phyloP scores from a whole-genome alignment of 1,284 basidiomycete genomes.

The Pseudozyma sp. region DNA sequence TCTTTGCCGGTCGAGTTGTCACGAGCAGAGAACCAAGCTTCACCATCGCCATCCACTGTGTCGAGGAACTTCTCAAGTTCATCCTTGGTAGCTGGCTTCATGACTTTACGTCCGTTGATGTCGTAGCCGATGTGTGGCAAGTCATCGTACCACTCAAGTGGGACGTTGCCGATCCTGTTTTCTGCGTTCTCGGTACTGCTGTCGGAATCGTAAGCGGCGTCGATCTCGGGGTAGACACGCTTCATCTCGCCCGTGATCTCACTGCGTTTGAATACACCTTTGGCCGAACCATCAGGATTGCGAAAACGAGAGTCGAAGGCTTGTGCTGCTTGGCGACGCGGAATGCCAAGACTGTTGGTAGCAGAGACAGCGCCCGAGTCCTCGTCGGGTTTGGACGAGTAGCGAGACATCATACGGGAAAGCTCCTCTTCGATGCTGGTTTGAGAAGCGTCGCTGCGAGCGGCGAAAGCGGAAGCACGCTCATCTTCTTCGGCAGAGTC shows the following conservation, averaged over 20 bases:
- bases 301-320: slow-evolving; percentile 77
- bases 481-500: slow-evolving; percentile 60
- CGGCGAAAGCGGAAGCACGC: slow-evolving; percentile 44
- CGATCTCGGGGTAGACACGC: slow-evolving; percentile 89
- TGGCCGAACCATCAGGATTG: slow-evolving; percentile 68
- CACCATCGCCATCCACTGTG: slow-evolving; percentile 87
- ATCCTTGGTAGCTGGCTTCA: slow-evolving; percentile 93
- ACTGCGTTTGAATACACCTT: slow-evolving; percentile 74
- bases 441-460: slow-evolving; percentile 44
- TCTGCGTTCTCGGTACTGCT: slow-evolving; percentile 94
- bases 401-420: slow-evolving; percentile 61
- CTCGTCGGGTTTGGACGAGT: slow-evolving; percentile 70
- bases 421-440: slow-evolving; percentile 58
- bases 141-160: slow-evolving; percentile 99
- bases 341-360: slow-evolving; percentile 65
- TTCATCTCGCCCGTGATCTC: slow-evolving; percentile 88
- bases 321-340: slow-evolving; percentile 67
- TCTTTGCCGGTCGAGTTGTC: slow-evolving; percentile 89
- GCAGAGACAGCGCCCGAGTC: slow-evolving; percentile 42
- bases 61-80: slow-evolving; percentile 97
- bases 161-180: slow-evolving; percentile 94
- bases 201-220: slow-evolving; percentile 95
- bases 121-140: slow-evolving; percentile 99
- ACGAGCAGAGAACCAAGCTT: slow-evolving; percentile 91
- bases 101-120: slow-evolving; percentile 91